Percentiles rank a stretch among this genome's conserved stretches.
Evolutionary conservation across 2,329 filamentous ascomycete genomes (phyloP).

Genomic region (Hymenoscyphus albidus): DNA sequence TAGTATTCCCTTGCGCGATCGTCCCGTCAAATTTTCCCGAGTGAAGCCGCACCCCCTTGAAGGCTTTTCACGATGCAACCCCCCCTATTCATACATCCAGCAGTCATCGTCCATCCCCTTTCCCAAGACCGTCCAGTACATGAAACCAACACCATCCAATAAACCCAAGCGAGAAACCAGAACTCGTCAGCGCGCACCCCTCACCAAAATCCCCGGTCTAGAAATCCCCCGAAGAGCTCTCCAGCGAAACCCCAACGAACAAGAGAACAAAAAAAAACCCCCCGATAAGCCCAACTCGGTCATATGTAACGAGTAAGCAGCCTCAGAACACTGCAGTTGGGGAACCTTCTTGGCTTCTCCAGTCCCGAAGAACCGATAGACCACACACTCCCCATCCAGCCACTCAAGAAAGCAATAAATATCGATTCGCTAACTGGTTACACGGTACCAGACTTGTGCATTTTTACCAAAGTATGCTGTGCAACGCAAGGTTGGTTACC

Average conservation of each 20-base stretch:
- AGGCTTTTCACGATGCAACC: neutral
- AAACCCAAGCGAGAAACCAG: neutral
- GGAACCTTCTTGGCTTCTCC: neutral
- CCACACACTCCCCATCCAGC: neutral
- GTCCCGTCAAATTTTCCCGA: neutral
- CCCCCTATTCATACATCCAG: neutral
- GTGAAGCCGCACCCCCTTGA: neutral
- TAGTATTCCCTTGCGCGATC: neutral
- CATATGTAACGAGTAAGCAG: conserved; percentile 2
- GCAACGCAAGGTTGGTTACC: neutral
- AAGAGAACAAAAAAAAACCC: neutral
- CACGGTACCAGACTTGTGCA: neutral
- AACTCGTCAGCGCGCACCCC: neutral
- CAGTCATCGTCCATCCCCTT: neutral
- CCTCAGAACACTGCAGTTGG: neutral
- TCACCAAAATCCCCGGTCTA: neutral
- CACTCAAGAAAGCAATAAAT: no score
- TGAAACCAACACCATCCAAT: neutral
- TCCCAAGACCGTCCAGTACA: neutral
- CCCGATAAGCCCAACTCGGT: neutral
- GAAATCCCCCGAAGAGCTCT: neutral
- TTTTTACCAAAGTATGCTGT: neutral
- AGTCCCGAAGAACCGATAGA: neutral
- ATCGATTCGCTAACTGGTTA: neutral
- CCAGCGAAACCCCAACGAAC: neutral